phyloP scores from a whole-genome alignment of 2,329 filamentous ascomycete species.

The Epichloe coenophiala region DNA sequence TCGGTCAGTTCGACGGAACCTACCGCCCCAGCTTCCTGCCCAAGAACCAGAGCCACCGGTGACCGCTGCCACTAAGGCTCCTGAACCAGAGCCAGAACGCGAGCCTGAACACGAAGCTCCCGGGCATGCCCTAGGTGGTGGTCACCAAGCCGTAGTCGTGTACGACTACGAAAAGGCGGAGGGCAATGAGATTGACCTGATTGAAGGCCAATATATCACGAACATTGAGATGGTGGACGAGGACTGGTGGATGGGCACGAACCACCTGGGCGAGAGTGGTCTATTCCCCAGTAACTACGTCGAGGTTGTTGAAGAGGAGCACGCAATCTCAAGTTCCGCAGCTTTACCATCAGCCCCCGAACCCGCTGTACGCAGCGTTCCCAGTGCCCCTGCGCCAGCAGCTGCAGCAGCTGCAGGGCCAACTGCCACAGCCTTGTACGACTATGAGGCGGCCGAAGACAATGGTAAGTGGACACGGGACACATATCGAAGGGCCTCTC shows the following conservation, averaged over 20 bases:
- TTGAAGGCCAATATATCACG: conserved; percentile 75
- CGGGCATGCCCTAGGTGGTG: conserved; percentile 27
- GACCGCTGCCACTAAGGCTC: conserved; percentile 45
- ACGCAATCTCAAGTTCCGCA: conserved; percentile 13
- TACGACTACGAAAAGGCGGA: conserved; percentile 98
- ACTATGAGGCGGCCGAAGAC: conserved; percentile 94
- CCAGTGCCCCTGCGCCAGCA: conserved; percentile 19
- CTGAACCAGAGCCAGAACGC: conserved; percentile 33
- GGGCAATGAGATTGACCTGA: conserved; percentile 87
- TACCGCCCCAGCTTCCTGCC: conserved; percentile 47
- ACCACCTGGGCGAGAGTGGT: conserved; percentile 68
- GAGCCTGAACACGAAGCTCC: conserved; percentile 21
- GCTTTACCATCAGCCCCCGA: conserved; percentile 23
- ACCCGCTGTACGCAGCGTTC: too few species aligned
- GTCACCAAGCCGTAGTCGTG: conserved; percentile 64
- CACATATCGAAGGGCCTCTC: background rate
- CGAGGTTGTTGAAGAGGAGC: conserved; percentile 59
- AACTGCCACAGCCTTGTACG: conserved; percentile 77
- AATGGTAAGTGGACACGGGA: conserved; percentile 43
- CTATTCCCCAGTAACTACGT: conserved; percentile 98
- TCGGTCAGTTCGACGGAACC: conserved; percentile 33
- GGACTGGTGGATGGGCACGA: conserved; percentile 98
- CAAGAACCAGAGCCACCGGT: conserved; percentile 50
- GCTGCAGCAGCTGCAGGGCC: conserved; percentile 33
- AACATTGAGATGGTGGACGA: conserved; percentile 97